Evolutionary conservation across 805 yeast species (phyloP).

Genomic region (Candida glaebosa): DNA sequence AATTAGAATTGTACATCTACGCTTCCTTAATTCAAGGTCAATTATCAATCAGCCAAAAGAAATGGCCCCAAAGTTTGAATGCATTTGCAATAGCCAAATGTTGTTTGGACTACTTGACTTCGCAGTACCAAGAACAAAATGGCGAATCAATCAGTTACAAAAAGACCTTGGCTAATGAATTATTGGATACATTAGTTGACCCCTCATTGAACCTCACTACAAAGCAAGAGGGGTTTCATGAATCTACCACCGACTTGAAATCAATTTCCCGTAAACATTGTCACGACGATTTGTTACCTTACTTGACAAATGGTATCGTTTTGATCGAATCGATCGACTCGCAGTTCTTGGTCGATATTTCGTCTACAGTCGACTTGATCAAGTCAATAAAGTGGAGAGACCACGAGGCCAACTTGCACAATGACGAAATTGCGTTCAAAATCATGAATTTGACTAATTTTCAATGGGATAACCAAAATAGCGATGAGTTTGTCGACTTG

Average conservation of each 20-base stretch:
- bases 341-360: slow-evolving; percentile 30
- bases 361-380: slow-evolving; percentile 23
- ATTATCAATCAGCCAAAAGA: slow-evolving; percentile 47
- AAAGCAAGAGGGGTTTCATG: slow-evolving; percentile 33
- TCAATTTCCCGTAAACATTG: slow-evolving; percentile 45
- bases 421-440: slow-evolving; percentile 67
- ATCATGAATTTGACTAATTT: slow-evolving; percentile 39
- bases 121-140: slow-evolving; percentile 8
- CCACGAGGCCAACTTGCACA: slow-evolving; percentile 58
- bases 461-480: slow-evolving; percentile 23
- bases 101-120: slow-evolving; percentile 49
- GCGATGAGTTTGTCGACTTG: slow-evolving; percentile 49
- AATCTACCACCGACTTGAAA: slow-evolving; percentile 44
- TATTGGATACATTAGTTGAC: slow-evolving; percentile 58
- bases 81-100: slow-evolving; percentile 60
- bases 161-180: slow-evolving; percentile 48
- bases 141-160: slow-evolving; percentile 17
- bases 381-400: slow-evolving; percentile 46
- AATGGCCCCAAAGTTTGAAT: slow-evolving; percentile 52
- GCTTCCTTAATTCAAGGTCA: slow-evolving; percentile 53
- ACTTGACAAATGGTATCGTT: slow-evolving; percentile 37
- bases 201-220: slow-evolving; percentile 59
- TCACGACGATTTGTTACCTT: slow-evolving; percentile 25
- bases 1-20: slow-evolving; percentile 31
- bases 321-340: slow-evolving; percentile 38